Conservation (phyloP, 2,329 filamentous ascomycete species). For the Botrytis galanthina region DNA sequence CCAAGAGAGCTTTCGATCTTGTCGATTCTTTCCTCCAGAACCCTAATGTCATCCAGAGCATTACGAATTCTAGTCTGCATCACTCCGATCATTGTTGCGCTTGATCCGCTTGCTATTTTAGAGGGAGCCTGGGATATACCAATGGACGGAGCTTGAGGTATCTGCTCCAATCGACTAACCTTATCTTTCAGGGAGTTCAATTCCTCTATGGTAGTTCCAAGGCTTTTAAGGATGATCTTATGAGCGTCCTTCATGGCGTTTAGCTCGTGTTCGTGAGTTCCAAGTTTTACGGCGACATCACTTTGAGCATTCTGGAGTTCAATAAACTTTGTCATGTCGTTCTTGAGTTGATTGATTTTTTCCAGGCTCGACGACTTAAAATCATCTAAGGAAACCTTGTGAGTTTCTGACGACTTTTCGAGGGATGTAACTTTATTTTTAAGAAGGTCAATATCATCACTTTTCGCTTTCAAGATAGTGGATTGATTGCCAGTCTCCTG, state of each 20-base stretch:
- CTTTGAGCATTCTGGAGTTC: background rate
- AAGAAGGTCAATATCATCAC: background rate
- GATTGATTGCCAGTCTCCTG: background rate
- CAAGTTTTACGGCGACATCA: background rate
- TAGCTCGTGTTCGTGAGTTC: background rate
- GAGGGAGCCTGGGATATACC: background rate
- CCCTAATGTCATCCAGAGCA: background rate
- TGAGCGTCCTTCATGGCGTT: background rate
- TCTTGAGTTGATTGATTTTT: background rate
- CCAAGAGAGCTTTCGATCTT: background rate
- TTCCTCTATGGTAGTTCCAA: background rate
- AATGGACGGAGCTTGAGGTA: background rate
- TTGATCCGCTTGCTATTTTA: background rate
- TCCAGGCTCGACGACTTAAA: background rate
- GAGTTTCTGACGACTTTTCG: background rate
- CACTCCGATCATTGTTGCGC: background rate
- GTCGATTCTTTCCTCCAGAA: background rate
- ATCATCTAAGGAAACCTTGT: background rate
- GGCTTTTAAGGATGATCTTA: background rate
- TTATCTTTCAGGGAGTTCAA: background rate
- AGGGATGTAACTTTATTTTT: background rate
- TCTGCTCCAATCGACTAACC: background rate
- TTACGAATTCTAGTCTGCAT: slow-evolving; percentile 1
- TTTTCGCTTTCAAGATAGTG: background rate
- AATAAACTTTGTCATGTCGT: background rate